Evolutionary conservation across 1,284 basidiomycete species (phyloP), one percentile per base, ranked within the genome.

Genomic region (Farysia itapuensis): DNA sequence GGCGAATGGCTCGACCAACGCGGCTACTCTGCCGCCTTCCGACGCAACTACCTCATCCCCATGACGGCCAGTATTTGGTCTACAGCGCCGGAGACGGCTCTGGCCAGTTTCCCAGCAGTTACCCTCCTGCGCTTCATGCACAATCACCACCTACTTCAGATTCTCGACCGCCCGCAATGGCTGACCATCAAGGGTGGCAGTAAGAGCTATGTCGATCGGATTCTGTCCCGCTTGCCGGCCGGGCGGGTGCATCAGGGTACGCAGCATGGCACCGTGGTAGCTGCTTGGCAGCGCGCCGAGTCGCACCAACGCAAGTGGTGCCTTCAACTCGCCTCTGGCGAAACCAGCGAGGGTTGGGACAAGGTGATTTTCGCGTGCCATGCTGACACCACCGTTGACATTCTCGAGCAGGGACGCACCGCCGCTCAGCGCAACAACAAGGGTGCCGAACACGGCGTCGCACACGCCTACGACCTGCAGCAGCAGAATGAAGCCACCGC

Each of bases 321-420:
- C 11, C 30, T 51, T 23, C 77, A 77, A 11, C 83, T 82, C 0
- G 71, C 73, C 13, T 70, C 75, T 11, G 84, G 82, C 1, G 68
- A 76, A 19, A 23, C 34, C 4, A 22, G 34, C 3, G 5, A 32
- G 2, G 45, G 43, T 3, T 60, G 45, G 46, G 88, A 90, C 75
- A 84, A 86, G 69, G 85, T 91, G 42, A 85, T 90, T 35, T 78
- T 91, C 28, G 87, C 88, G 3, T 85, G 82, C 14, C 88, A 90
- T 66, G 86, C 87, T 0, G 85, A 90, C 66, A 81, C 83, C 0
- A 82, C 84, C 0, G 77, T 87, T 5, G 66, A 78, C 1, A 83
- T 90, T 23, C 78, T 90, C 1, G 34, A 42, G n/a, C 26, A 28
- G n/a, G 26, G 26, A 11, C n/a, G n/a, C n/a, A n/a, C n/a, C 8